Base-by-base conservation (phyloP, 768 basidiomycete species). In the Pleurotus giganteus region DNA sequence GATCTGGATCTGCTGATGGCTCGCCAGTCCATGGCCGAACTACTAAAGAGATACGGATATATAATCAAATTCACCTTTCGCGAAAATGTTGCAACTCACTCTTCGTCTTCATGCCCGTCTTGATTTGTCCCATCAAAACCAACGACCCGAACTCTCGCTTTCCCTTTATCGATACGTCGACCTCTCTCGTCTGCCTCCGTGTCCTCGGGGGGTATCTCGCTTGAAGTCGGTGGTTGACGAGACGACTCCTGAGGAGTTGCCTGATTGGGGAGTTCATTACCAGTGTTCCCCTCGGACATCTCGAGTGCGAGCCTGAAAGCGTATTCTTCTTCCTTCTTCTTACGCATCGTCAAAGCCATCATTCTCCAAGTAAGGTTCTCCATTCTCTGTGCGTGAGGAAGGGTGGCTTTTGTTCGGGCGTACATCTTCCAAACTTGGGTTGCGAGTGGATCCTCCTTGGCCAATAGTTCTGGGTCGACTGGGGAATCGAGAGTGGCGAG, bases 381-480 rank as follows among this genome's bases (percentile, higher is more conserved):
- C 92, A 99, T 94, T 65, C 95, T 76, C 71, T 94, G 91, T 0
- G 90, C 92, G 66, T 96, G 92, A 27, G 95, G 94, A 54, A 96
- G 72, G 28, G 79, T 82, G n/a, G 88, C 89, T 72, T 94, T 94
- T 43, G 89, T 90, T 57, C 90, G 85, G 31, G 93, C 85, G 65
- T 91, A 98, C 82, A 98, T 90, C 74, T 88, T 93, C 96, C 96
- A 98, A 27, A 98, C 90, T 72, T 98, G 94, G 1, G 95, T 89
- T 0, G 94, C 94, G 19, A 97, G 77, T 5, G 94, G 95, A 67
- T 97, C 95, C 49, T 94, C 88, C 65, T 80, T 86, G 7, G 88
- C 86, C 23, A 91, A 71, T 60, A 75, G 74, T 63, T 83, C 86
- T 7, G 85, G 83, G 65, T 89, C 84, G 4, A 61, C 74, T 31